These are phyloP conservation scores for Litsea cubeba DNA, from an alignment of 164 flowering plant genomes.

Conservation along the genomic window DNA sequence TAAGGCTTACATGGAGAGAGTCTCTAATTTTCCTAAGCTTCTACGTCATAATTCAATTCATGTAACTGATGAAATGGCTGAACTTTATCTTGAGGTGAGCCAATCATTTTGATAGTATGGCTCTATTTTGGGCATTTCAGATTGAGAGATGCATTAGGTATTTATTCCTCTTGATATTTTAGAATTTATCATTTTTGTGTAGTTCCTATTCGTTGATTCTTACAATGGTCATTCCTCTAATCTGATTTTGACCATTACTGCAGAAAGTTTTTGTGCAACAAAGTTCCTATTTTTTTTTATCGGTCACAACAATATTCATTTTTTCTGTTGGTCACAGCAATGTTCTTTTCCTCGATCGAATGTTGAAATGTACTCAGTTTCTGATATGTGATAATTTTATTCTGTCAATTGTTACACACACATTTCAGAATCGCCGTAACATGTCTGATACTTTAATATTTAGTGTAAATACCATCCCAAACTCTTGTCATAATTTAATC, in stretches of 20 bases:
- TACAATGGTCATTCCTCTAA: background rate
- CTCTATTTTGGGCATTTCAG: background rate
- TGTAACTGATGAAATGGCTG: conserved; percentile 77
- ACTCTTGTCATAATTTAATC: background rate
- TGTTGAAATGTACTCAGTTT: too few relatives aligned
- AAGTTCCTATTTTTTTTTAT: background rate
- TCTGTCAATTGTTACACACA: background rate
- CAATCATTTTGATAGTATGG: background rate
- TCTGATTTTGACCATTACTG: background rate
- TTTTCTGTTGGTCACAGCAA: too few relatives aligned
- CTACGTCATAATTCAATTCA: conserved; percentile 51
- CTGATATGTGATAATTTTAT: too few relatives aligned
- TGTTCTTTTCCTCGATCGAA: too few relatives aligned
- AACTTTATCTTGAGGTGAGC: conserved; percentile 85
- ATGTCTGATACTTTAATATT: background rate
- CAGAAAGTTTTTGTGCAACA: background rate
- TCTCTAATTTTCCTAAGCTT: conserved; percentile 65
- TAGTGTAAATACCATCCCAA: background rate
- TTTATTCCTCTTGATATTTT: background rate
- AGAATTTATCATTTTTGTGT: background rate
- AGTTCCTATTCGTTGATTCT: background rate
- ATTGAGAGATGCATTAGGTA: background rate
- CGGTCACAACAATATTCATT: too few relatives aligned
- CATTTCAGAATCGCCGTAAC: background rate
- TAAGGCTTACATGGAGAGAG: conserved; percentile 46